Evolutionary conservation across 192 early-diverging fungal species (phyloP).

Genomic region (Entomortierella parvispora): DNA sequence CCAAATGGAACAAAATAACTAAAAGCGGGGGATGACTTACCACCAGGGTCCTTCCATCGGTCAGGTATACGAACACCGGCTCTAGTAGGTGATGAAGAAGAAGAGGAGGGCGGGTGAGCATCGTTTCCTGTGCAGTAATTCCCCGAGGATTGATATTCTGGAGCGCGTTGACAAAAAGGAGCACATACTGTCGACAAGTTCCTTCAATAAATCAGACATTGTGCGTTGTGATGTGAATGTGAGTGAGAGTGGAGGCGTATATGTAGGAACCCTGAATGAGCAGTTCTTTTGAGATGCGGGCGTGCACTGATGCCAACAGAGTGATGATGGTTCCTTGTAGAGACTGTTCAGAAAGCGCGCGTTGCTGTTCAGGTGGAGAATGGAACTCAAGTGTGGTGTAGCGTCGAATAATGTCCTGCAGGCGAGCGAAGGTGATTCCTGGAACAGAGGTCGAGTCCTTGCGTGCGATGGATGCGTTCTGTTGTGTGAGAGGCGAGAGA

Average conservation of each 20-base stretch:
- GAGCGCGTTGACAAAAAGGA: background rate
- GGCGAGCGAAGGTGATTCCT: too few species aligned
- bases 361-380: too few species aligned
- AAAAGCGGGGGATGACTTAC: conserved; percentile 11
- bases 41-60: conserved; percentile 35
- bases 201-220: conserved; percentile 35
- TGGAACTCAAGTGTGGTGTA: too few species aligned
- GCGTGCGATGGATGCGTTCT: too few species aligned
- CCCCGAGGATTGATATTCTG: background rate
- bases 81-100: conserved; percentile 4
- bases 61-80: conserved; percentile 43
- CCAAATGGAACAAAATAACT: background rate
- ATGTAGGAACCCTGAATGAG: background rate
- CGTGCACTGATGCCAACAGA: too few species aligned
- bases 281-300: background rate
- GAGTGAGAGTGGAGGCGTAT: background rate
- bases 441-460: too few species aligned
- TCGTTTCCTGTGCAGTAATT: background rate
- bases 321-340: background rate
- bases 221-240: background rate
- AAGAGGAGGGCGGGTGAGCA: background rate
- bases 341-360: too few species aligned
- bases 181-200: conserved; percentile 30
- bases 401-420: too few species aligned
- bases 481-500: too few species aligned